Evolutionary conservation across 345 rosid genomes (phyloP), one percentile per base, ranked within the genome.

Genomic region (Boechera retrofracta): DNA sequence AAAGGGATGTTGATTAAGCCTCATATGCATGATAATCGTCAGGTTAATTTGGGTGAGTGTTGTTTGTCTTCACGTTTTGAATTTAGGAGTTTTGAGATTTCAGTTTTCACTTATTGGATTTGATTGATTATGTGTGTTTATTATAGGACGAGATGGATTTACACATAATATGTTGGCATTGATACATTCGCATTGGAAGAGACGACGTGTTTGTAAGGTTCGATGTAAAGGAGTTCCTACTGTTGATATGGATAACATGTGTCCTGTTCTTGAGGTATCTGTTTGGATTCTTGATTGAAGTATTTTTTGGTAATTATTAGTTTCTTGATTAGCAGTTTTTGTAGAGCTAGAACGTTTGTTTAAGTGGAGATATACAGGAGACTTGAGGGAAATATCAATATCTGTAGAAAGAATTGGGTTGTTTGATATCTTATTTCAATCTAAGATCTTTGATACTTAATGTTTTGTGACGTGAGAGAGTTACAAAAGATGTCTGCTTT

Each of bases 141-240:
- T 10, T 65, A 31, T 62, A 94, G 97, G 98, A 12, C 89, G 98
- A 63, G 98, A 94, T 75, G 98, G 98, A 39, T 83, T 94, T 83
- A 94, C 98, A 0, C 98, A 90, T 81, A 94, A 91, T 58, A 94
- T 94, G 97, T 83, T 94, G 93, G 98, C 90, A 41, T 76, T 94
- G 85, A 65, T 94, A 69, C 98, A 92, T 79, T 53, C 83, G 5
- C 98, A 94, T 78, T 94, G 97, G 97, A 92, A 87, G 82, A 83
- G 97, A 45, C 81, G 82, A 35, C 86, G 89, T n/a, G 91, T 94
- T 45, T 86, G 96, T 74, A 94, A 94, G 69, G 88, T 94, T 75
- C 86, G 87, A 18, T 94, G 93, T 69, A 87, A 89, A 69, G 98
- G 98, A 28, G 87, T 94, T 77, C 98, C 97, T 0, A 94, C 97